These are phyloP conservation scores for Drechmeria coniospora DNA, from an alignment of 2,329 filamentous ascomycete genomes.

Conservation along the genomic window DNA sequence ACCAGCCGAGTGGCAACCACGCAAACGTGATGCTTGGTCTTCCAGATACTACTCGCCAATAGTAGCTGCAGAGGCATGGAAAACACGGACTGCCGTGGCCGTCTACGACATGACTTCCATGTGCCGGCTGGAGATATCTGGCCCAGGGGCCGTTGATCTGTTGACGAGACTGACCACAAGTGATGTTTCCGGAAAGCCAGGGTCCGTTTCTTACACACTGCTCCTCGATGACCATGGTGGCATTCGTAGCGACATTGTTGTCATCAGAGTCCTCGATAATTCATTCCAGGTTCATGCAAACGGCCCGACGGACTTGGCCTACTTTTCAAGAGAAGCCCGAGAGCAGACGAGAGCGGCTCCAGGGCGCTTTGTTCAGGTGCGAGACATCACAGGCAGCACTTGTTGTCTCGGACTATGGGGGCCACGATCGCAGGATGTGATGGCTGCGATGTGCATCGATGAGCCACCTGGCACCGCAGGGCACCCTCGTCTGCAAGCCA, in stretches of 20 bases:
- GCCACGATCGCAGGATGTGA: slow-evolving; percentile 35
- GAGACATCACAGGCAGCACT: slow-evolving; percentile 43
- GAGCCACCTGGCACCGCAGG: slow-evolving; percentile 29
- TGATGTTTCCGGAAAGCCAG: slow-evolving; percentile 29
- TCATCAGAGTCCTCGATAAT: slow-evolving; percentile 33
- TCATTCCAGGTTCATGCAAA: slow-evolving; percentile 42
- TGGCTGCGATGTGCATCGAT: slow-evolving; percentile 26
- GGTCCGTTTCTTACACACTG: slow-evolving; percentile 39
- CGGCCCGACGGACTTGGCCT: slow-evolving; percentile 35
- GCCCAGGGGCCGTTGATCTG: slow-evolving; percentile 38
- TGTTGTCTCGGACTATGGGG: slow-evolving; percentile 50
- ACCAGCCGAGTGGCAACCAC: slow-evolving; percentile 37
- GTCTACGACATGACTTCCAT: slow-evolving; percentile 49
- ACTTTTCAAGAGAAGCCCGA: slow-evolving; percentile 37
- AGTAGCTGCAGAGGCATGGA: slow-evolving; percentile 46
- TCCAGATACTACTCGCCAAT: slow-evolving; percentile 40
- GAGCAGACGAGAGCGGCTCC: slow-evolving; percentile 25
- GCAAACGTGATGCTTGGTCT: slow-evolving; percentile 43
- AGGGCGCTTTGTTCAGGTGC: slow-evolving; percentile 30
- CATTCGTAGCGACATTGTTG: slow-evolving; percentile 40
- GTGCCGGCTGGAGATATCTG: slow-evolving; percentile 40
- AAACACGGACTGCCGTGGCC: slow-evolving; percentile 44
- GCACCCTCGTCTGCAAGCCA: slow-evolving; percentile 34
- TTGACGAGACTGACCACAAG: slow-evolving; percentile 37
- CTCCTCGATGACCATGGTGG: slow-evolving; percentile 37